Evolutionary conservation across 2,329 filamentous ascomycete species (phyloP).

Genomic region (Pestalotiopsis sp.): DNA sequence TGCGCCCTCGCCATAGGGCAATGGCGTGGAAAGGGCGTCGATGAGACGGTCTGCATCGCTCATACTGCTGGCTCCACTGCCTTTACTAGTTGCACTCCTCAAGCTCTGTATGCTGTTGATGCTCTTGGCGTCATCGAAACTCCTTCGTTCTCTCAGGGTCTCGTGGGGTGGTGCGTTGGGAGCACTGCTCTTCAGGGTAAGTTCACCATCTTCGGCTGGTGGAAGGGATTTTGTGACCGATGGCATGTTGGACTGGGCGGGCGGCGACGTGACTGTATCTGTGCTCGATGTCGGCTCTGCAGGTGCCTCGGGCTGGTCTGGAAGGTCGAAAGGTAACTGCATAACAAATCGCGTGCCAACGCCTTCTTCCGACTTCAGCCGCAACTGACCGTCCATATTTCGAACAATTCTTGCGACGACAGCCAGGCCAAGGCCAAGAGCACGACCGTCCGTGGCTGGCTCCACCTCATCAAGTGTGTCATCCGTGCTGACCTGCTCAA

Average conservation of each 20-base stretch:
- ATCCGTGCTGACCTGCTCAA: slow-evolving; percentile 60
- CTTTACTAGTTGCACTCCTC: slow-evolving; percentile 47
- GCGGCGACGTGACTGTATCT: slow-evolving; percentile 15
- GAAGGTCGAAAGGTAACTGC: slow-evolving; percentile 74
- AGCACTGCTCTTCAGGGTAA: slow-evolving; percentile 60
- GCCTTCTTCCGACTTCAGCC: slow-evolving; percentile 80
- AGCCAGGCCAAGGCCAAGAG: slow-evolving; percentile 81
- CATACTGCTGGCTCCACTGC: slow-evolving; percentile 52
- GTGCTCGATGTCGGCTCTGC: slow-evolving; percentile 21
- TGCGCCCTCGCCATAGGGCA: slow-evolving; percentile 43
- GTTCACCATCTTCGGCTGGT: slow-evolving; percentile 50
- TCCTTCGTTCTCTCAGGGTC: slow-evolving; percentile 29
- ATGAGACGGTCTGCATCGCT: slow-evolving; percentile 74
- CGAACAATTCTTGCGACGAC: slow-evolving; percentile 82
- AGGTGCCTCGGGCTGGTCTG: slow-evolving; percentile 41
- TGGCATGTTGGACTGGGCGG: slow-evolving; percentile 27
- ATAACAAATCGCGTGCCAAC: slow-evolving; percentile 84
- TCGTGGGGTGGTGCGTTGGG: slow-evolving; percentile 21
- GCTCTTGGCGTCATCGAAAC: slow-evolving; percentile 42
- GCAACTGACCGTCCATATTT: slow-evolving; percentile 89
- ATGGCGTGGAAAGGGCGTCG: slow-evolving; percentile 68
- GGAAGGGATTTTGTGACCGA: slow-evolving; percentile 35
- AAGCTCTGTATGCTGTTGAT: slow-evolving; percentile 34
- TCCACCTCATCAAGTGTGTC: slow-evolving; percentile 34
- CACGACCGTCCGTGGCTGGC: slow-evolving; percentile 39